Base-by-base conservation (phyloP, 306 rosid genomes). In the Arachis hypogaea region DNA sequence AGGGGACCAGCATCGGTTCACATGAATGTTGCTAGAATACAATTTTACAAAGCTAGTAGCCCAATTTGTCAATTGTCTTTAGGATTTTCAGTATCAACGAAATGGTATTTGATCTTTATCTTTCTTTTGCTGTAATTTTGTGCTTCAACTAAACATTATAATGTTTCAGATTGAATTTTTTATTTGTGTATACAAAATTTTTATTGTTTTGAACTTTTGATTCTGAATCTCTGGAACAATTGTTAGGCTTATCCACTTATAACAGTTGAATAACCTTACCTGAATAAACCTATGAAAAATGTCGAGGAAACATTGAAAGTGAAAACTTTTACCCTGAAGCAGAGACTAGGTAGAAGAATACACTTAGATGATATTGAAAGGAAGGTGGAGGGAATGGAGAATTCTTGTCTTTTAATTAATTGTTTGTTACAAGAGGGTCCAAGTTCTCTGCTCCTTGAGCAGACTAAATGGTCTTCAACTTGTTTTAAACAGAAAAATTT, bases 401-500 rank as follows among this genome's bases (percentile, higher is more conserved):
- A 40, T 68, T 81, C 82, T 80, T 87, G 90, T 83, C 89, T 71
- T 71, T 76, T 9, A 63, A 28, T 57, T 56, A 47, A 72, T 76
- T 77, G 74, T 60, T 45, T 68, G 74, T 74, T 72, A 49, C 77
- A 82, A 75, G 66, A 80, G 77, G 77, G 90, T 81, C 89, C 85
- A 84, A 82, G 84, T 85, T 81, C 85, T 82, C 74, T 85, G 92
- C 80, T 77, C 77, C 69, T 65, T 75, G 45, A 83, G 76, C 84
- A 75, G 77, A 81, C 77, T 87, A 72, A 79, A 82, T 84, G 84
- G 77, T 75, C 75, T 81, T 60, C 80, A 83, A 85, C 80, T 90
- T 86, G 83, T 72, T 4, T 81, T 80, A 72, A 80, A 85, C 89
- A 80, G 83, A 86, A 88, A 45, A 76, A 59, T 77, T 75, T 85